Evolutionary conservation across 495 filamentous ascomycete species (phyloP), one percentile per base, ranked within the genome.

Genomic region (Immersiella caudata): DNA sequence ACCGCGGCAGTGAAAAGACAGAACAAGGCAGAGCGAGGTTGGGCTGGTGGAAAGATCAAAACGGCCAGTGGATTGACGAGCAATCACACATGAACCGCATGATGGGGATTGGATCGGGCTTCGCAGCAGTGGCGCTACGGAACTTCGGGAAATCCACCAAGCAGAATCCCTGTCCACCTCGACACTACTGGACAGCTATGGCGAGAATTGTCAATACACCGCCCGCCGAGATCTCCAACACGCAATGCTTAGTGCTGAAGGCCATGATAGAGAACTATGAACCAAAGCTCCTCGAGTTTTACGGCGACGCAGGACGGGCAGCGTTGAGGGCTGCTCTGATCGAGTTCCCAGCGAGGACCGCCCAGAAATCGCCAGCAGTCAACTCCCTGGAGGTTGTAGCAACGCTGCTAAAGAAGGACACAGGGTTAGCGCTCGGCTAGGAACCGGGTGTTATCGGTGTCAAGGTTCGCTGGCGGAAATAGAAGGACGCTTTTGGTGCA

Each of bases 31-130:
- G 87, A 8, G 69, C 74, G 36, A 84, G 86, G n/a, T 74, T 97
- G 1, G 94, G 94, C 4, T 97, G 93, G 93, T 86, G 82, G 66
- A 84, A 85, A 29, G 81, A 86, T n/a, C 70, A 73, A 14, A n/a
- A n/a, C n/a, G 79, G 78, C 26, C 85, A 81, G 14, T 95, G 83
- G 74, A 79, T 91, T 58, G 69, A 79, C 2, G 87, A 91, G 66
- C 88, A 93, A 68, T 73, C 77, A 11, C 93, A 97, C 78, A 83
- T 83, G 66, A 89, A 93, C 70, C 85, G 91, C 22, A 94, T 97
- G 90, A 90, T 87, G 7, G 95, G 93, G 1, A 79, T 97, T 1
- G 92, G 87, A 0, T 88, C 90, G 20, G 96, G 96, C 2, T 99
- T 87, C 74, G 89, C 94, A 0, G 85, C 94, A 7, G 79, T 98